Evolutionary conservation across 2,329 filamentous ascomycete genomes (phyloP).

Genomic region (Botrytis squamosa): DNA sequence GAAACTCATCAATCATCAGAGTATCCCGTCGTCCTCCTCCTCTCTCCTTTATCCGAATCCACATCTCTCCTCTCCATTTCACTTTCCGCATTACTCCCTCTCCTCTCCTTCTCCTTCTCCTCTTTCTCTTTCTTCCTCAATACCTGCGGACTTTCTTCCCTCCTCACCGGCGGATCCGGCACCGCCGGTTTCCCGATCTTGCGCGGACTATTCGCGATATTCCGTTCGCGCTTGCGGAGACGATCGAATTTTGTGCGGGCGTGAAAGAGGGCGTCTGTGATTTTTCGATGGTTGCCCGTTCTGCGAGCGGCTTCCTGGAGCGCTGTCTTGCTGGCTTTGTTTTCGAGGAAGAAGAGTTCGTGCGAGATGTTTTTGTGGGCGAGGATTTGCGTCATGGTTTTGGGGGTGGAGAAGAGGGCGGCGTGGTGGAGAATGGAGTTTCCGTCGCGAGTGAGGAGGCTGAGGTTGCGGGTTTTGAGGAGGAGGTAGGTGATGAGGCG

Average conservation of each 20-base stretch:
- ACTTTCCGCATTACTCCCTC: neutral
- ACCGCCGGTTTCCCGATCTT: conserved; percentile 1
- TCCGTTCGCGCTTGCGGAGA: neutral
- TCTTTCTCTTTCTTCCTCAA: neutral
- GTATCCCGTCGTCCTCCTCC: neutral
- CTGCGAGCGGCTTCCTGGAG: conserved; percentile 7
- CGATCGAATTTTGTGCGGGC: neutral
- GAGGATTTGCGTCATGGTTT: neutral
- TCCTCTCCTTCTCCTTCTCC: neutral
- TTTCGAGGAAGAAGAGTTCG: conserved; percentile 3
- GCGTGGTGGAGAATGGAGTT: conserved; percentile 9
- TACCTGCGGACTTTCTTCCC: neutral
- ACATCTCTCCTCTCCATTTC: neutral
- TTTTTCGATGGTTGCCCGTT: neutral
- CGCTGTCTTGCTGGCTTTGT: neutral
- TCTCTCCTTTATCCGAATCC: neutral
- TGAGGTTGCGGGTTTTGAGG: neutral
- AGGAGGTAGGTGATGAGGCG: neutral
- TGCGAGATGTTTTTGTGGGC: neutral
- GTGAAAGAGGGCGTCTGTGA: neutral
- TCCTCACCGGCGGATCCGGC: neutral
- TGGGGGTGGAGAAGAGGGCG: neutral
- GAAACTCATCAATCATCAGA: neutral
- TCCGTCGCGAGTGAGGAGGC: neutral
- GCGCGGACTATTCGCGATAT: neutral